Evolutionary conservation across 768 basidiomycete genomes (phyloP), one percentile per base, ranked within the genome.

Genomic region (Boletellus emodensis): DNA sequence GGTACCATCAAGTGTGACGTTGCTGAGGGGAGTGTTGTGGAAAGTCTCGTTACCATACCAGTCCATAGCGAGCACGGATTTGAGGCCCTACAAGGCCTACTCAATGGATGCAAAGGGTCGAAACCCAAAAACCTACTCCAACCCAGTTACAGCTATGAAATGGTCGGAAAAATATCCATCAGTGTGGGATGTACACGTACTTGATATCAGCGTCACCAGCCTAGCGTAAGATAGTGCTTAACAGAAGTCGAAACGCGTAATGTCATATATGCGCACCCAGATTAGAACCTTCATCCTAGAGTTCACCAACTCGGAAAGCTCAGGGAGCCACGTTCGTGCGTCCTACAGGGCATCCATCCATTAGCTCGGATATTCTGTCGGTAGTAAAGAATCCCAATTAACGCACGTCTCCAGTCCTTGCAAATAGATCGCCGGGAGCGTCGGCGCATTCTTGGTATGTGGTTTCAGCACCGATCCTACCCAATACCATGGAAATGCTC

Each of bases 371-470:
- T 37, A 6, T 12, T 39, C n/a, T 14, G 4, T 33, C 4, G n/a
- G 4, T 1, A 15, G 15, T 39, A 20, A 9, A 20, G 4, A 18
- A 10, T 11, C 13, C 11, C 4, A 40, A n/a, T 39, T 0, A 37
- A 56, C 76, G 48, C 49, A 82, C 81, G 64, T 85, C 84, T 20
- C 83, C 84, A 0, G 83, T 84, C 36, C 51, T 67, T 3, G 33
- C 52, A 57, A 85, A 80, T 17, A 74, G 51, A 7, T 61, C 51
- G 39, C 67, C 74, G 0, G 78, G 73, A 0, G 75, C 58, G 50
- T 75, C 47, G 0, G 80, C 55, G 44, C 84, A 86, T 54, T 81
- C 77, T 8, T 55, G 41, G 57, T 83, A 85, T 1, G 52, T 58
- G 20, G 60, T 56, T 51, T 79, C 68, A 0, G 83, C 83, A 6